phyloP scores from a whole-genome alignment of 345 rosid genomes.

The Cardamine chenopodiifolia region DNA sequence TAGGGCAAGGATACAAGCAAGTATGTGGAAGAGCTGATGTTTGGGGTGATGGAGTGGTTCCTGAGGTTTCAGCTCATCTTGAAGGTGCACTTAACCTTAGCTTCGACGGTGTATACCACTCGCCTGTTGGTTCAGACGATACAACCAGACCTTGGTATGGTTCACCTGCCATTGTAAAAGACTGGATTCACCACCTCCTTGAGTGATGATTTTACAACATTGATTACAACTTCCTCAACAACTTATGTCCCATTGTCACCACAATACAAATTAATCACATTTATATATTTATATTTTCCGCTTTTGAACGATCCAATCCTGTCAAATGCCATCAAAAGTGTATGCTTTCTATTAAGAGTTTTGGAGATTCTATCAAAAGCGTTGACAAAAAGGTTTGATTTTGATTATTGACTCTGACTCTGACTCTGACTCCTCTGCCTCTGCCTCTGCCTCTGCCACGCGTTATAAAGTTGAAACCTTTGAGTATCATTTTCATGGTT shows the following conservation, averaged over 20 bases:
- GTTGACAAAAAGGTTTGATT: background rate
- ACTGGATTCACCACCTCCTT: slow-evolving; percentile 82
- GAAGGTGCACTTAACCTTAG: slow-evolving; percentile 81
- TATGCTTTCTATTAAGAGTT: background rate
- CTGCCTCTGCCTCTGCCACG: background rate
- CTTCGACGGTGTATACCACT: slow-evolving; percentile 83
- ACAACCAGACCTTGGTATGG: slow-evolving; percentile 84
- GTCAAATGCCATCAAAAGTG: background rate
- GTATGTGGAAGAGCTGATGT: slow-evolving; percentile 89
- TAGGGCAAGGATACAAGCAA: slow-evolving; percentile 97
- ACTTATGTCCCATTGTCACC: background rate
- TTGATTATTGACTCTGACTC: background rate
- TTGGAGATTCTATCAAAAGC: background rate
- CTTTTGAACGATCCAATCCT: background rate
- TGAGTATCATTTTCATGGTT: slow-evolving; percentile 24
- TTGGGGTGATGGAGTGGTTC: slow-evolving; percentile 99
- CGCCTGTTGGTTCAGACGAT: slow-evolving; percentile 89
- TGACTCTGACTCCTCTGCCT: background rate
- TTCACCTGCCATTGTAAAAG: slow-evolving; percentile 63
- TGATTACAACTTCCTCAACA: slow-evolving; percentile 1
- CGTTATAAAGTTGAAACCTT: slow-evolving; percentile 3
- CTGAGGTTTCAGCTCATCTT: slow-evolving; percentile 79
- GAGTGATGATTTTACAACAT: slow-evolving; percentile 39
- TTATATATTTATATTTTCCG: background rate
- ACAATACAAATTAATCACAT: slow-evolving; percentile 2